Evolutionary conservation across 2,329 filamentous ascomycete genomes (phyloP).

Genomic region (Pseudonectria buxi): DNA sequence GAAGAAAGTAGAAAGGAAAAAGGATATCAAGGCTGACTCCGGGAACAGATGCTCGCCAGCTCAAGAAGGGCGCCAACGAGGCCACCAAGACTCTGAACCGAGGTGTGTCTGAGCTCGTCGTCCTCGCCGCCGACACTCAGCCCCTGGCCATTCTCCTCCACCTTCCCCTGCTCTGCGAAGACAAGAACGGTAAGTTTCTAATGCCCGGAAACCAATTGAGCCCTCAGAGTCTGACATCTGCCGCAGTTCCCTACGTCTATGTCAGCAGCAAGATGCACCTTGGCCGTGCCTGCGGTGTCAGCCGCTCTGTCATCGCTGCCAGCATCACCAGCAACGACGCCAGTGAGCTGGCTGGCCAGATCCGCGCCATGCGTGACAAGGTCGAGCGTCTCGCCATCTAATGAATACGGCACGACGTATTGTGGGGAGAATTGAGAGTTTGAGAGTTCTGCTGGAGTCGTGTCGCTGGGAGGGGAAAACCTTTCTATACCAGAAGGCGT

Average conservation of each 20-base stretch:
- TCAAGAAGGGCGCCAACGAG: slow-evolving; percentile 74
- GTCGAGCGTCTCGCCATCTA: slow-evolving; percentile 94
- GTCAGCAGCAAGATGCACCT: slow-evolving; percentile 76
- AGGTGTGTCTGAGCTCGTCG: slow-evolving; percentile 81
- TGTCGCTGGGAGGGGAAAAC: neutral
- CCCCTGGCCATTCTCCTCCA: slow-evolving; percentile 85
- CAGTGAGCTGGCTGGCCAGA: slow-evolving; percentile 80
- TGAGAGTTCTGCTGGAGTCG: slow-evolving; percentile 2
- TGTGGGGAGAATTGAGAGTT: slow-evolving; percentile 10
- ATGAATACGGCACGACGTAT: slow-evolving; percentile 21
- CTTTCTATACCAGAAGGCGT: too few species aligned
- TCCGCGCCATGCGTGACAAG: slow-evolving; percentile 85
- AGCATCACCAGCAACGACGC: slow-evolving; percentile 90
- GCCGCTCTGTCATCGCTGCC: slow-evolving; percentile 76
- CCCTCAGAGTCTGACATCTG: slow-evolving; percentile 7
- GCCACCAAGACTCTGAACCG: slow-evolving; percentile 83
- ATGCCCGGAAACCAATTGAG: neutral
- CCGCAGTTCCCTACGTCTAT: slow-evolving; percentile 51
- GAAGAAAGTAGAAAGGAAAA: neutral
- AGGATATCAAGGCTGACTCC: slow-evolving; percentile 7
- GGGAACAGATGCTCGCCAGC: slow-evolving; percentile 54
- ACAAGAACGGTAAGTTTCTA: slow-evolving; percentile 48
- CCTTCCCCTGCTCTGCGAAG: slow-evolving; percentile 81
- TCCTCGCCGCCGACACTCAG: slow-evolving; percentile 81
- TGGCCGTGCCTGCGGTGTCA: slow-evolving; percentile 84